These are phyloP conservation scores for Colletotrichum euphorbiae DNA, from an alignment of 2,329 filamentous ascomycete genomes.

Conservation along the genomic window DNA sequence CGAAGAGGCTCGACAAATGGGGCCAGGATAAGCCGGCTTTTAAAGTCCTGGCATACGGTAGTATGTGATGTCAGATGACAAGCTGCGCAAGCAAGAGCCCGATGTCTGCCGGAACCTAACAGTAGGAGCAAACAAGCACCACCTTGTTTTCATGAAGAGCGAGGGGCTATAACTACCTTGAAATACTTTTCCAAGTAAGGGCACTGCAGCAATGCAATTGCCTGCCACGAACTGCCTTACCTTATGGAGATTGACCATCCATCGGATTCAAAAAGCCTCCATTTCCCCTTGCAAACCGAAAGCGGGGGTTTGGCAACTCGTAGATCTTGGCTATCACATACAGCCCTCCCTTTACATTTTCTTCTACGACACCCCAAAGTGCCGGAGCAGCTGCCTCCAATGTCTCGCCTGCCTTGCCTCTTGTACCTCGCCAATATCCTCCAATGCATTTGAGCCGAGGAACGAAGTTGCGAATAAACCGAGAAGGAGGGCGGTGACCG, in stretches of 20 bases:
- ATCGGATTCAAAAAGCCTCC: slow-evolving; percentile 4
- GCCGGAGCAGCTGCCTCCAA: background rate
- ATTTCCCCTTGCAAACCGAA: slow-evolving; percentile 17
- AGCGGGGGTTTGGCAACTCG: slow-evolving; percentile 16
- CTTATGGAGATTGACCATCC: background rate
- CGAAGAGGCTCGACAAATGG: background rate
- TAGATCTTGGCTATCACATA: slow-evolving; percentile 23
- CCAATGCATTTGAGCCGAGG: slow-evolving; percentile 6
- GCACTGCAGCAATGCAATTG: background rate
- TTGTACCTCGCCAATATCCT: background rate
- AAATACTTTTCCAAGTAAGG: slow-evolving; percentile 3
- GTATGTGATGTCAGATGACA: background rate
- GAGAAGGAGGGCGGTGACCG: no score
- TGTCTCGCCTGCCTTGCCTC: slow-evolving; percentile 4
- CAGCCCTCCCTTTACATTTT: slow-evolving; percentile 3
- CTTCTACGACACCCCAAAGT: background rate
- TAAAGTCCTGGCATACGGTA: background rate
- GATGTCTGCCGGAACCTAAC: background rate
- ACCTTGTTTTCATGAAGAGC: background rate
- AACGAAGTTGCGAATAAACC: background rate
- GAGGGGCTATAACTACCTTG: background rate
- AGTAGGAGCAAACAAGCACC: background rate
- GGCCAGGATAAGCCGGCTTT: background rate
- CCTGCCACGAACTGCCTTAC: background rate
- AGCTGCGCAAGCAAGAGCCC: background rate